Conservation (phyloP, 108 stramenopile genomes). For the Skeletonema potamos region DNA sequence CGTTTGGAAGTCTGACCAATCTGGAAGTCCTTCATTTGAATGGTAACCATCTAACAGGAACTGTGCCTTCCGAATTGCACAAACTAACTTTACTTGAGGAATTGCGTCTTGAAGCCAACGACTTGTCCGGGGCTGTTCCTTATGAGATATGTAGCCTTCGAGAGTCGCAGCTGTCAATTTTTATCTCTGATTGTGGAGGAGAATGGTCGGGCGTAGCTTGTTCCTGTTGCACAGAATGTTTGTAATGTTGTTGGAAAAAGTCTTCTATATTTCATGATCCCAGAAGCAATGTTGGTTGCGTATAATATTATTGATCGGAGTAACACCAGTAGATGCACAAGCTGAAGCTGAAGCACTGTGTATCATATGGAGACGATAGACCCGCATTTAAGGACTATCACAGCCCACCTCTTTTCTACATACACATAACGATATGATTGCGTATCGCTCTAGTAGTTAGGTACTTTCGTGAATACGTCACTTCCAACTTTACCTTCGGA, state of each 20-base stretch:
- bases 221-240: conserved; percentile 27
- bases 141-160: conserved; percentile 8
- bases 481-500: too few relatives aligned
- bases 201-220: conserved; percentile 1
- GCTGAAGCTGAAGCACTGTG: too few relatives aligned
- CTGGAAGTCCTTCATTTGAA: conserved; percentile 27
- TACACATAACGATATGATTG: too few relatives aligned
- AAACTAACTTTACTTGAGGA: conserved; percentile 31
- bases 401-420: too few relatives aligned
- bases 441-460: too few relatives aligned
- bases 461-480: too few relatives aligned
- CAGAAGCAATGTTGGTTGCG: too few relatives aligned
- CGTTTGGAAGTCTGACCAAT: not conserved
- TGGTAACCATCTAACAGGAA: conserved; percentile 22
- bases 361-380: too few relatives aligned
- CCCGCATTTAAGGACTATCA: too few relatives aligned
- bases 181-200: conserved; percentile 20
- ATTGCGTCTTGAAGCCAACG: conserved; percentile 59
- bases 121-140: conserved; percentile 55
- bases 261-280: too few relatives aligned
- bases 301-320: too few relatives aligned
- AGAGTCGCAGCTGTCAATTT: conserved; percentile 1
- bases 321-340: too few relatives aligned
- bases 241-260: not conserved
- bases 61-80: conserved; percentile 17